phyloP scores from a whole-genome alignment of 2,329 filamentous ascomycete species.

The Fusarium sp. region DNA sequence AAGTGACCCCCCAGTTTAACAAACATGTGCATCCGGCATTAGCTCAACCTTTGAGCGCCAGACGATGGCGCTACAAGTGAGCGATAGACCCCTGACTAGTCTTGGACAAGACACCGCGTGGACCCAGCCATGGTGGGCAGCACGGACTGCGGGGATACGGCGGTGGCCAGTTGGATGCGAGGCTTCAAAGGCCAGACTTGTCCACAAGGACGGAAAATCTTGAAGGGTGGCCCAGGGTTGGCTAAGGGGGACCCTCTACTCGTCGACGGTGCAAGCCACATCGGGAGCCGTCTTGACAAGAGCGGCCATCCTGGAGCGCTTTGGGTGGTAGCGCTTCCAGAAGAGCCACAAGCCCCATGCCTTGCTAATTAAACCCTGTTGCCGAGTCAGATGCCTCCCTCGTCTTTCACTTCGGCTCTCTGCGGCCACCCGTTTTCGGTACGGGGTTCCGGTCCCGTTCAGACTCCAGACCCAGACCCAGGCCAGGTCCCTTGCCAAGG shows the following conservation, averaged over 20 bases:
- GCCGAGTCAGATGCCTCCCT: conserved; percentile 39
- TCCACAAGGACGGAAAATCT: conserved; percentile 43
- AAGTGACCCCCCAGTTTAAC: conserved; percentile 25
- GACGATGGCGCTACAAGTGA: conserved; percentile 34
- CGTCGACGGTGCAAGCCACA: conserved; percentile 39
- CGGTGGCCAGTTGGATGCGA: conserved; percentile 42
- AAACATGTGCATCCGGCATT: conserved; percentile 37
- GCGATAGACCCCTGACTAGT: conserved; percentile 45
- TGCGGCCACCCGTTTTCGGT: conserved; percentile 34
- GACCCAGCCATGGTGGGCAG: conserved; percentile 36
- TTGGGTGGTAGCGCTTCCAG: conserved; percentile 36
- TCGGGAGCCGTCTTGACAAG: conserved; percentile 34
- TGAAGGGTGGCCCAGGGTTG: conserved; percentile 26
- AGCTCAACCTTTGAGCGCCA: conserved; percentile 25
- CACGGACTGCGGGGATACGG: conserved; percentile 36
- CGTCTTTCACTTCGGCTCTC: conserved; percentile 29
- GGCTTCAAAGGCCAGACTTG: conserved; percentile 21
- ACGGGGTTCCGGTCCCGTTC: conserved; percentile 28
- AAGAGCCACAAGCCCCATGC: conserved; percentile 31
- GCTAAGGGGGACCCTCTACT: conserved; percentile 5
- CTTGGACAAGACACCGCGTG: conserved; percentile 40
- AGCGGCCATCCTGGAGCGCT: conserved; percentile 16
- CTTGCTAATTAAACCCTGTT: conserved; percentile 43
- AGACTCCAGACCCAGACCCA: background rate
- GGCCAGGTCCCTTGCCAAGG: conserved; percentile 28